Conservation (phyloP, 2,329 filamentous ascomycete genomes). For the Fusarium chuoi region DNA sequence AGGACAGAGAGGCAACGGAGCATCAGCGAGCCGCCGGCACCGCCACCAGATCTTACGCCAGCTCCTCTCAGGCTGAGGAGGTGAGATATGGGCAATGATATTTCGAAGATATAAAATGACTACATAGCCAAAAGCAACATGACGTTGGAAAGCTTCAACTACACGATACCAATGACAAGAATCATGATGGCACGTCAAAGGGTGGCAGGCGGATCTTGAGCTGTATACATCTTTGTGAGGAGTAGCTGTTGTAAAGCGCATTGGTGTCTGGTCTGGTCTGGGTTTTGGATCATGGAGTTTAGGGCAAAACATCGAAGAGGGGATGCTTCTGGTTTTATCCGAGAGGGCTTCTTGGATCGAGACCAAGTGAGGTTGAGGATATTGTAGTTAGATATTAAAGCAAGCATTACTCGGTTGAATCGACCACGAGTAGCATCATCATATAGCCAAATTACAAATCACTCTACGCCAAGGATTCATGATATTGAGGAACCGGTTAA, state of each 20-base stretch:
- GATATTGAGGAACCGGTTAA: background rate
- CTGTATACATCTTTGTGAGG: constrained; percentile 25
- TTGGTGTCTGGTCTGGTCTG: constrained; percentile 9
- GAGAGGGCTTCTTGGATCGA: background rate
- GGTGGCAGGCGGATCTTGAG: constrained; percentile 7
- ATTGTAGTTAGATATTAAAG: background rate
- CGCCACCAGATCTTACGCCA: constrained; percentile 48
- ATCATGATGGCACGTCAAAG: constrained; percentile 19
- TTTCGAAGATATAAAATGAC: background rate
- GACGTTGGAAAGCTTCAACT: constrained; percentile 25
- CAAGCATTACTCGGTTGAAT: background rate
- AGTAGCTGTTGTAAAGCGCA: constrained; percentile 3
- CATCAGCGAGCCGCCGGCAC: constrained; percentile 56
- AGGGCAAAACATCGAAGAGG: constrained; percentile 13
- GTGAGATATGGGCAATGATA: constrained; percentile 21
- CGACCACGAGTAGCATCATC: background rate
- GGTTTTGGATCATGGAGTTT: constrained; percentile 31
- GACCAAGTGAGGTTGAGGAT: constrained; percentile 1
- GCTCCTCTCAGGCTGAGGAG: constrained; percentile 48
- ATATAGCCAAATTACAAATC: background rate
- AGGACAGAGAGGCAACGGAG: constrained; percentile 68
- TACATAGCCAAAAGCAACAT: constrained; percentile 23
- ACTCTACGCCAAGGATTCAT: background rate
- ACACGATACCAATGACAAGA: constrained; percentile 33
- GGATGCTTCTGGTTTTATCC: background rate